These are phyloP conservation scores for Saccharomyces pastorianus DNA, from an alignment of 1,139 yeast genomes.

Conservation along the genomic window DNA sequence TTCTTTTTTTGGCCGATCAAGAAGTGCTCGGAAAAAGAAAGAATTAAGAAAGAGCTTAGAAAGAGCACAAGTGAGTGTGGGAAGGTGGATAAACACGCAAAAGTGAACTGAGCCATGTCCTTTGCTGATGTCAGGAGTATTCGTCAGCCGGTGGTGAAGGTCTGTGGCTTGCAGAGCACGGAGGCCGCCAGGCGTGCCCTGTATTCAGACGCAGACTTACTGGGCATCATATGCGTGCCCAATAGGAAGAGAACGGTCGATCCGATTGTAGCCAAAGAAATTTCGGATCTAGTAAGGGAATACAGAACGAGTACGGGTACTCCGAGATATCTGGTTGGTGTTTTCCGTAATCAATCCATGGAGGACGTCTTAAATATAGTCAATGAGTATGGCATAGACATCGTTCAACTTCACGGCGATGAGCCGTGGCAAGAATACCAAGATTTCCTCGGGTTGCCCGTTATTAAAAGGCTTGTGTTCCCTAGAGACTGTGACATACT, in stretches of 20 bases:
- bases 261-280: conserved; percentile 43
- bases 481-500: conserved; percentile 43
- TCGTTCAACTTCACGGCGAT: conserved; percentile 83
- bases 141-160: conserved; percentile 40
- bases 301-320: conserved; percentile 8
- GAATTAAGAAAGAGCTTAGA: too few species aligned
- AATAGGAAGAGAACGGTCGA: conserved; percentile 65
- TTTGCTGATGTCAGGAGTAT: background rate
- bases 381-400: conserved; percentile 49
- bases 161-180: conserved; percentile 68
- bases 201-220: conserved; percentile 58
- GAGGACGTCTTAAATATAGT: conserved; percentile 50
- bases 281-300: conserved; percentile 37
- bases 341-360: conserved; percentile 72
- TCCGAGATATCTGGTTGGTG: conserved; percentile 57
- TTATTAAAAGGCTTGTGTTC: conserved; percentile 63
- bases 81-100: background rate
- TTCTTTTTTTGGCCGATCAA: background rate
- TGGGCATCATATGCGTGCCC: conserved; percentile 87
- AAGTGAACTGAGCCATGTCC: background rate
- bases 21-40: background rate
- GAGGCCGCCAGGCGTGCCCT: conserved; percentile 68
- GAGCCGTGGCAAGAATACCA: conserved; percentile 54
- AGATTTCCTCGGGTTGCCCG: conserved; percentile 42
- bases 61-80: background rate